Evolutionary conservation across 352 stramenopile genomes (phyloP).

Genomic region (Globisporangium cylindrosporum): DNA sequence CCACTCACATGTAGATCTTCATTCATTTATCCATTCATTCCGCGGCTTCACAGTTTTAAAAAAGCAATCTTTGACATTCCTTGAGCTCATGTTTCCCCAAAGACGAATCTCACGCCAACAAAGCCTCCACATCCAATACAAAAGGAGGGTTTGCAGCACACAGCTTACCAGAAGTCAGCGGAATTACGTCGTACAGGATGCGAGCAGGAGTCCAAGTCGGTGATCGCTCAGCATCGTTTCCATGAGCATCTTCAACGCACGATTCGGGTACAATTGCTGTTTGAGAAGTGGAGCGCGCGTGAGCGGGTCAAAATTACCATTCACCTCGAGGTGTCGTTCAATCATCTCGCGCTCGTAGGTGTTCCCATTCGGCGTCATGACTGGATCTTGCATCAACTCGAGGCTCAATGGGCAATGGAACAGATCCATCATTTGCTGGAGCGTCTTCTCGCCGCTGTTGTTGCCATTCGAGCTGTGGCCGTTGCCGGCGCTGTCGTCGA

Average conservation of each 20-base stretch:
- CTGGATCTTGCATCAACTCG: conserved; percentile 74
- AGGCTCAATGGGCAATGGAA: conserved; percentile 73
- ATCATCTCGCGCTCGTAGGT: conserved; percentile 81
- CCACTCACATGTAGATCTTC: neutral
- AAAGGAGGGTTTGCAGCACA: neutral
- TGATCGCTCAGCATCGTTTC: conserved; percentile 67
- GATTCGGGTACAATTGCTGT: conserved; percentile 60
- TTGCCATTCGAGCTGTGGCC: conserved; percentile 13
- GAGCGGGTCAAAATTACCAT: conserved; percentile 72
- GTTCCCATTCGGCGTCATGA: conserved; percentile 70
- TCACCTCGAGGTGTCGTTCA: conserved; percentile 64
- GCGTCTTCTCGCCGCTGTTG: conserved; percentile 28
- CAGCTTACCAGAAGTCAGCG: neutral
- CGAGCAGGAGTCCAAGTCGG: conserved; percentile 49
- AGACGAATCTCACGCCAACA: neutral
- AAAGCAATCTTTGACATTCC: neutral
- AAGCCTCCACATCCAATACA: neutral
- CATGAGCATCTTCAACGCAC: conserved; percentile 69
- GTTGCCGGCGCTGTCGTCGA: conserved; percentile 12
- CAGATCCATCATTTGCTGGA: conserved; percentile 69
- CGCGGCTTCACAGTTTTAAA: neutral
- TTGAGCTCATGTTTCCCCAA: neutral
- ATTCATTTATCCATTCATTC: neutral
- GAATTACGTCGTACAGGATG: conserved; percentile 19
- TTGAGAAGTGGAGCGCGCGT: conserved; percentile 56